Conservation (phyloP, 78 protist species). For the Acrasis kona region DNA sequence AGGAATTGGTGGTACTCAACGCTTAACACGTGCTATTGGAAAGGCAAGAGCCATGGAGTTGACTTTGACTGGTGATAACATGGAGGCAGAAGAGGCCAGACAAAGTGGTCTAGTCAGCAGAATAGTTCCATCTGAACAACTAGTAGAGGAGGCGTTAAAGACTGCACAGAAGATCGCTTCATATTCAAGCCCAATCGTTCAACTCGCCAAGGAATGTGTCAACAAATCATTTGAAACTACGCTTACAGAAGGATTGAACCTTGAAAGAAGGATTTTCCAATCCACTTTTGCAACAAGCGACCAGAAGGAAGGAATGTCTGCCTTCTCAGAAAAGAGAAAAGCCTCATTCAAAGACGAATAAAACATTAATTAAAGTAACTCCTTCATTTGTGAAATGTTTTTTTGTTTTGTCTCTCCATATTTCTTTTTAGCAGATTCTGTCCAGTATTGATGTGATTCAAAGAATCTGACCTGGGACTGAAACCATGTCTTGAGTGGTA, state of each 20-base stretch:
- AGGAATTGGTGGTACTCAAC: conserved; percentile 93
- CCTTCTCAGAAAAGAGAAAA: conserved; percentile 74
- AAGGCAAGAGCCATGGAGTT: conserved; percentile 90
- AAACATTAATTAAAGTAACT: too few species aligned
- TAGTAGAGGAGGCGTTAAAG: conserved; percentile 27
- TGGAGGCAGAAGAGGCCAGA: conserved; percentile 60
- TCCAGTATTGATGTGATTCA: too few species aligned
- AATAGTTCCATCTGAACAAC: conserved; percentile 62
- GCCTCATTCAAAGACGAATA: conserved; percentile 67
- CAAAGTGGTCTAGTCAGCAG: conserved; percentile 60
- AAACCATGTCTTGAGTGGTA: too few species aligned
- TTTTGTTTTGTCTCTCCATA: too few species aligned
- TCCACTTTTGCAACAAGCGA: conserved; percentile 83
- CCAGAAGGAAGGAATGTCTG: conserved; percentile 89
- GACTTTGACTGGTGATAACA: conserved; percentile 62
- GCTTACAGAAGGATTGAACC: conserved; percentile 67
- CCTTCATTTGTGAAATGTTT: too few species aligned
- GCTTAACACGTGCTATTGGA: conserved; percentile 84
- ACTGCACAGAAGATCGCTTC: conserved; percentile 65
- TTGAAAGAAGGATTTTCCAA: conserved; percentile 81
- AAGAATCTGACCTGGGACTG: too few species aligned
- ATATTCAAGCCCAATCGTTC: conserved; percentile 47
- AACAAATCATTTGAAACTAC: conserved; percentile 38
- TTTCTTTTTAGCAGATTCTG: too few species aligned
- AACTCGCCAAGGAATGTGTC: conserved; percentile 69